A percentile compares a stretch with the other conserved stretches of the same genome.
Evolutionary conservation across 768 basidiomycete genomes (phyloP).

Genomic region (Amanita subjunquillea): DNA sequence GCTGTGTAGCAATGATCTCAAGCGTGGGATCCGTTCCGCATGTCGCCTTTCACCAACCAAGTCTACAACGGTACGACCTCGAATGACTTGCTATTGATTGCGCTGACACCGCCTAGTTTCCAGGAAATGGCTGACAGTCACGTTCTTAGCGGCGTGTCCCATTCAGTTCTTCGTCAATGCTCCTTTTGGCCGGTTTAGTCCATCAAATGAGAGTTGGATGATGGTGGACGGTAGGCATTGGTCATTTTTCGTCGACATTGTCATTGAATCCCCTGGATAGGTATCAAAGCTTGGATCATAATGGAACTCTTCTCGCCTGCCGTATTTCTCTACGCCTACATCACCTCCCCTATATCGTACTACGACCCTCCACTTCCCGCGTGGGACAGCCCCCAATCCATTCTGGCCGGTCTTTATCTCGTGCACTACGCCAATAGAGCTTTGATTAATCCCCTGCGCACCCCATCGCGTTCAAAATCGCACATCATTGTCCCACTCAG

Average conservation of each 20-base stretch:
- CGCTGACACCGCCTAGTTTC: constrained; percentile 9
- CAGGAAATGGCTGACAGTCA: constrained; percentile 37
- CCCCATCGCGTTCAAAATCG: constrained; percentile 67
- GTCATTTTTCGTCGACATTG: not conserved
- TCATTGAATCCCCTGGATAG: constrained; percentile 6
- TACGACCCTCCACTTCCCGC: constrained; percentile 18
- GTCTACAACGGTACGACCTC: not conserved
- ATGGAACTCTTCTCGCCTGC: constrained; percentile 67
- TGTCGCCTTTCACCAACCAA: not conserved
- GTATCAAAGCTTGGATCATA: constrained; percentile 52
- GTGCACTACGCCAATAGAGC: constrained; percentile 81
- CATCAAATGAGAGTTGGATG: constrained; percentile 32
- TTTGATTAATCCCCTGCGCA: constrained; percentile 67
- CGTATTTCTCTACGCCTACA: constrained; percentile 39
- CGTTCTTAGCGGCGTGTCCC: constrained; percentile 25
- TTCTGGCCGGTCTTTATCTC: constrained; percentile 53
- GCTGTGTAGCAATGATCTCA: no score
- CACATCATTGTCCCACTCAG: constrained; percentile 54
- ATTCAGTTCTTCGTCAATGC: constrained; percentile 50
- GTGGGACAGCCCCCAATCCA: constrained; percentile 28
- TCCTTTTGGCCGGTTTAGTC: constrained; percentile 73
- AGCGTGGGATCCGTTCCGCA: no score
- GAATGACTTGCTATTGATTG: not conserved
- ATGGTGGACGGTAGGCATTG: constrained; percentile 38
- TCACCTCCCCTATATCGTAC: constrained; percentile 36